These are phyloP conservation scores for Kalmusia sp. DNA, from an alignment of 2,329 filamentous ascomycete species.

Conservation along the genomic window DNA sequence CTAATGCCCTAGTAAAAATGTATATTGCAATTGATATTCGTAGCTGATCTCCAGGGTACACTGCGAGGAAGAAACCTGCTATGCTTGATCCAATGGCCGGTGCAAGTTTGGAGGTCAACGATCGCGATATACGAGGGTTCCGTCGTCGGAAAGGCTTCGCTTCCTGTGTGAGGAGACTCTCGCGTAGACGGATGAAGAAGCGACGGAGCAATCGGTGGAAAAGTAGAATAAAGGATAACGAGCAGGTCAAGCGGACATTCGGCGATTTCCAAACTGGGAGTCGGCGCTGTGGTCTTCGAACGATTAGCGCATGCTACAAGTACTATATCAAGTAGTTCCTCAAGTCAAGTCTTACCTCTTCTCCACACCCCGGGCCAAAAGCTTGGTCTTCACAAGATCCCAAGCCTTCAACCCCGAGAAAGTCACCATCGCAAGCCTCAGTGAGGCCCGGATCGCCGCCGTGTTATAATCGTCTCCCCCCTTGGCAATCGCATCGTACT, in stretches of 20 bases:
- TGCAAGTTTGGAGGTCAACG: conserved; percentile 82
- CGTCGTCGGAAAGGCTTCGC: conserved; percentile 81
- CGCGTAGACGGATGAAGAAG: conserved; percentile 82
- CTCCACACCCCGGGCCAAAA: conserved; percentile 43
- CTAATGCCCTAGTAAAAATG: conserved; percentile 78
- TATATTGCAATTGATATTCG: conserved; percentile 85
- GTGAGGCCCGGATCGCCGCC: conserved; percentile 53
- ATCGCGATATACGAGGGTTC: conserved; percentile 77
- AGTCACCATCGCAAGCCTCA: conserved; percentile 53
- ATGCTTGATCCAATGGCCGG: conserved; percentile 90
- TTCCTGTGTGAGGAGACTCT: conserved; percentile 79
- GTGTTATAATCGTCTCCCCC: conserved; percentile 57
- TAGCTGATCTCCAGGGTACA: conserved; percentile 74
- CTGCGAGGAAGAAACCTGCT: conserved; percentile 81
- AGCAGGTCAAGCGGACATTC: conserved; percentile 79
- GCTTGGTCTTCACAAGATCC: conserved; percentile 48
- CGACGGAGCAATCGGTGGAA: conserved; percentile 89
- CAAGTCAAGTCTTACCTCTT: conserved; percentile 36
- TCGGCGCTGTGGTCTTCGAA: conserved; percentile 44
- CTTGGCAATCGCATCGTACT: conserved; percentile 59
- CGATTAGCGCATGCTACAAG: no score
- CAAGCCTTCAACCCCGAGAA: conserved; percentile 56
- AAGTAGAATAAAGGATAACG: conserved; percentile 83
- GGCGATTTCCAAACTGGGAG: conserved; percentile 61
- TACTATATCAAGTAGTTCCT: not conserved